These are phyloP conservation scores for Iris pallida DNA, from an alignment of 116 monocot genomes.

Conservation along the genomic window DNA sequence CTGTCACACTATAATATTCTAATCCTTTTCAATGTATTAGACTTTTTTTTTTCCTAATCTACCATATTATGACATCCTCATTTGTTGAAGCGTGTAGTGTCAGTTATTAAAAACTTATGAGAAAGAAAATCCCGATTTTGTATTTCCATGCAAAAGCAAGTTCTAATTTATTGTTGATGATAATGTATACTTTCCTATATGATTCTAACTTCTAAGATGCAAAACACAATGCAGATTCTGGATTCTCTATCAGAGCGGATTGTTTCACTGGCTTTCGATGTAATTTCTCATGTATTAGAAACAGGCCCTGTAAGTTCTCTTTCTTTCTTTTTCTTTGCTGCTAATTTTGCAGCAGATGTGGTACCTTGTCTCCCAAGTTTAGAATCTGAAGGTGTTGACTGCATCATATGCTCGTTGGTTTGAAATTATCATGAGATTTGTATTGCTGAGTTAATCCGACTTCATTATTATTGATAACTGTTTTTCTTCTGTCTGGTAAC, in stretches of 20 bases:
- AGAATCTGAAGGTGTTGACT: neutral
- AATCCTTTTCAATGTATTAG: too few relatives aligned
- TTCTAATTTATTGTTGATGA: neutral
- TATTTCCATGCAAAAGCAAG: too few relatives aligned
- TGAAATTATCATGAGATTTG: neutral
- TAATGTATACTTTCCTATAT: conserved; percentile 1
- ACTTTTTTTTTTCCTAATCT: too few relatives aligned
- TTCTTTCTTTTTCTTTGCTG: neutral
- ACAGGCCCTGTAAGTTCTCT: conserved; percentile 66
- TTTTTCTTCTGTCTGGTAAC: neutral
- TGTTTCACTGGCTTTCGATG: conserved; percentile 74
- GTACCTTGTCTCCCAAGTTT: neutral
- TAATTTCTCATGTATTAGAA: conserved; percentile 72
- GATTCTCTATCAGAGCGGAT: conserved; percentile 55
- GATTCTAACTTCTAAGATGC: conserved; percentile 8
- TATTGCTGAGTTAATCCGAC: neutral
- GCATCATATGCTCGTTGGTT: neutral
- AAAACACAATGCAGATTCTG: conserved; percentile 37
- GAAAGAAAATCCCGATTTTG: too few relatives aligned
- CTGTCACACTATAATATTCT: too few relatives aligned
- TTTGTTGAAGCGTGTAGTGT: too few relatives aligned
- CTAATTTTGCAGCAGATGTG: neutral
- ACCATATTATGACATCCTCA: too few relatives aligned
- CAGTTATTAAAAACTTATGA: too few relatives aligned
- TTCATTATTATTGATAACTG: neutral